A percentile compares a stretch with the other conserved stretches of the same genome.
Evolutionary conservation across 768 basidiomycete species (phyloP).

Genomic region (Collybia mongolica): DNA sequence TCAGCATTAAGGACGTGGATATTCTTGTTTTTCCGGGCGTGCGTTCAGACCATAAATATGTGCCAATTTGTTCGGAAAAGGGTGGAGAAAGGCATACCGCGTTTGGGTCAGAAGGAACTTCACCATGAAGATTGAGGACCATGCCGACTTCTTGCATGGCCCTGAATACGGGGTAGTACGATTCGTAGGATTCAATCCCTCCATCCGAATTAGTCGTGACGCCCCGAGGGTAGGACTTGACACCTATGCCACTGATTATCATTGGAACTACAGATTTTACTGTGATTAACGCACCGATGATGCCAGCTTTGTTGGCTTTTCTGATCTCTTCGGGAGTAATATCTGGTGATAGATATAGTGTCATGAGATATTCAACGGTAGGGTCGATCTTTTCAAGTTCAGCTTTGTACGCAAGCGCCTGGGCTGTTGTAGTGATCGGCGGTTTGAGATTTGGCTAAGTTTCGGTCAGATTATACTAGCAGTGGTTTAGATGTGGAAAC

Average conservation of each 20-base stretch:
- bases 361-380: constrained; percentile 87
- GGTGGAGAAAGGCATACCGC: constrained; percentile 39
- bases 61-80: not conserved
- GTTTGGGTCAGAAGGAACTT: constrained; percentile 84
- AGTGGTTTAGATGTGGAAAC: constrained; percentile 9
- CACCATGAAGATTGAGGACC: constrained; percentile 96
- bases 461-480: constrained; percentile 8
- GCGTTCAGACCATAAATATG: not conserved
- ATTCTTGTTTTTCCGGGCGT: constrained; percentile 48
- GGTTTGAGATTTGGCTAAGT: constrained; percentile 88
- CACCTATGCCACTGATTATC: constrained; percentile 38
- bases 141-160: constrained; percentile 93
- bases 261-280: constrained; percentile 15
- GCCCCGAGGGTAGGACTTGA: constrained; percentile 96
- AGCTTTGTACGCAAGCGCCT: constrained; percentile 79
- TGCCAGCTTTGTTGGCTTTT: constrained; percentile 83
- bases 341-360: constrained; percentile 89
- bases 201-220: constrained; percentile 97
- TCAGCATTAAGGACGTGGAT: constrained; percentile 95
- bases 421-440: constrained; percentile 79
- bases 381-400: constrained; percentile 75
- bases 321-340: constrained; percentile 89
- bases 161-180: constrained; percentile 90
- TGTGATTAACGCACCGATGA: constrained; percentile 48
- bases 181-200: constrained; percentile 94